Base-by-base conservation (phyloP, 257 asterid species). In the Fraxinus excelsior region DNA sequence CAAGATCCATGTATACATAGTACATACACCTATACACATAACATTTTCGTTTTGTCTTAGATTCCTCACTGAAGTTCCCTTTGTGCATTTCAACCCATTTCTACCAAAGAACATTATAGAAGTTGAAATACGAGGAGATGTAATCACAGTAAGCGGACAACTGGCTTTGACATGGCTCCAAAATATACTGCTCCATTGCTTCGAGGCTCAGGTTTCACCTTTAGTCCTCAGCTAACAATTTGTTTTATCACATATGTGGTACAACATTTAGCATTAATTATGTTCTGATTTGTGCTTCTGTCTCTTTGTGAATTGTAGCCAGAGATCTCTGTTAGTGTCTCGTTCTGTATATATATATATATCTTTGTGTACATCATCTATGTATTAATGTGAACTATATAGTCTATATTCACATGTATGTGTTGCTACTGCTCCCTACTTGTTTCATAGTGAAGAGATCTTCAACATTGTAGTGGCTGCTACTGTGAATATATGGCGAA, bases 81-180 rank as follows among this genome's bases (percentile, higher is more conserved):
- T 10, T 9, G 12, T 18, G 70, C 75, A 64, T 35, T n/a, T 70
- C 53, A 42, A 12, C 46, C 32, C 21, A 19, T 67, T 9, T 35
- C 67, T 66, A 26, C 16, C 42, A 72, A 56, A 32, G 13, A 34
- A 56, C 34, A 31, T 3, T 31, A 3, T 31, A 31, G 34, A 31
- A 31, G 34, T 31, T 31, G 34, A 31, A 3, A 31, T 31, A 31
- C 5, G 31, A 29, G 2, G 31, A 29, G 31, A 29, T 29, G n/a
- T n/a, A n/a, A 29, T 29, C 31, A 78, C 86, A 89, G 94, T 86
- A 87, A 85, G 76, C 84, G 90, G 74, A 82, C 86, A 49, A 87
- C 91, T 87, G 94, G 94, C 51, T 89, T 89, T 78, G 94, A 89
- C 67, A 86, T 89, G 80, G 94, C 88, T 56, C 94, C 94, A 65